Evolutionary conservation across 352 stramenopile species (phyloP), one percentile per base, ranked within the genome.

Genomic region (Globisporangium sylvaticum): DNA sequence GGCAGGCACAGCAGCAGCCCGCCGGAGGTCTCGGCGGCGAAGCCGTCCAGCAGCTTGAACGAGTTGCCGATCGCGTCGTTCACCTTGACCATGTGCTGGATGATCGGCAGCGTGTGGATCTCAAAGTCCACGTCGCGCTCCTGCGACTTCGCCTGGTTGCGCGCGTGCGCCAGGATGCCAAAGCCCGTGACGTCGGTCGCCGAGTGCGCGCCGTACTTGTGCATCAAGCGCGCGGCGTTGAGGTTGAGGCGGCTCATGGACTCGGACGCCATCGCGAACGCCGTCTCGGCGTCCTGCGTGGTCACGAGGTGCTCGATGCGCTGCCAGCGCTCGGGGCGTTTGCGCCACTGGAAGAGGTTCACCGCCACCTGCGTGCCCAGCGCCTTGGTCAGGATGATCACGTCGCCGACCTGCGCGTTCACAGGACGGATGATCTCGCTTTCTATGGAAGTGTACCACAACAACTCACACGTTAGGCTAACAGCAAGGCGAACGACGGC

Each of bases 131-230:
- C 93, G n/a, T 82, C 73, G 5, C 56, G 74, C 10, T 77, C 76
- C 80, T 98, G 95, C 63, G 96, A 97, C 72, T 98, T 91, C 64
- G 94, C 90, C 63, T 98, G 84, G 78, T 98, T 98, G 46, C 81
- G 78, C 27, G 94, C 90, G 78, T 99, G 96, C 39, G 93, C 94
- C 22, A 98, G 75, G 44, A 98, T 88, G 24, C 96, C 96, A 80
- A 99, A 99, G 65, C 96, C 96, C 64, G 96, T 99, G 44, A 98
- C 94, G 75, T 98, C 96, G 24, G 96, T 99, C n/a, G 88, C 92
- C 32, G 92, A 97, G 74, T 96, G 84, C 6, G 95, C 94, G 25
- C 85, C 77, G 61, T 98, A 88, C 79, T 94, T 97, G 62, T 95
- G 77, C 92, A 98, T 98, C 60, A 98, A 77, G 22, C 82, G 80